Evolutionary conservation across 176 grass and related monocot species (phyloP).

Genomic region (Ensete ventricosum): DNA sequence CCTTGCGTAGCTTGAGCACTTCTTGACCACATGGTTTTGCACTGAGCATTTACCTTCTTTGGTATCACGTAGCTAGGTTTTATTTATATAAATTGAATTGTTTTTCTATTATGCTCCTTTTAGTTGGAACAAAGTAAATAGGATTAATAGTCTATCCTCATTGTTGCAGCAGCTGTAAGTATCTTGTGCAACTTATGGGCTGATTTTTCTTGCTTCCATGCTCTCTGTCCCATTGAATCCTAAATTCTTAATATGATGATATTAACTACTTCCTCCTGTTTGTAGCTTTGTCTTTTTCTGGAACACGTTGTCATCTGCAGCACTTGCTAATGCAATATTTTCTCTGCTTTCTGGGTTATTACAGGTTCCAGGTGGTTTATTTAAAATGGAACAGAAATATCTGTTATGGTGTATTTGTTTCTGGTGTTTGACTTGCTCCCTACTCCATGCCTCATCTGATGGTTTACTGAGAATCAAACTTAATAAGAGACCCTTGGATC

Average conservation of each 20-base stretch:
- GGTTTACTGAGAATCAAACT: slow-evolving; percentile 55
- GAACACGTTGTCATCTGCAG: neutral
- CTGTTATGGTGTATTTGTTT: slow-evolving; percentile 33
- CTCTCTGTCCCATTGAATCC: too few species aligned
- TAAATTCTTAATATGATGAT: neutral
- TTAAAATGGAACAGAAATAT: slow-evolving; percentile 29
- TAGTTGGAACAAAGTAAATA: too few species aligned
- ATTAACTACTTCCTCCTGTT: neutral
- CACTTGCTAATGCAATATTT: neutral
- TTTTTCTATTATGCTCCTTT: too few species aligned
- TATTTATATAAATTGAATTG: too few species aligned
- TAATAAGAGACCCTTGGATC: slow-evolving; percentile 33
- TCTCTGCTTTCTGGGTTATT: neutral
- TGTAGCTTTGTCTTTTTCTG: neutral
- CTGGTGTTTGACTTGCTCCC: slow-evolving; percentile 34
- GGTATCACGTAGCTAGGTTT: too few species aligned
- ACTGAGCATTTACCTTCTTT: too few species aligned
- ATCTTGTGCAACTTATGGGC: too few species aligned
- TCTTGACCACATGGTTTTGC: too few species aligned
- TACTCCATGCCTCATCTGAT: slow-evolving; percentile 21
- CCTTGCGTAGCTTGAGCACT: too few species aligned
- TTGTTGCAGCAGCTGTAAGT: too few species aligned
- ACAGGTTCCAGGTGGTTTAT: neutral
- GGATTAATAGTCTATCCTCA: too few species aligned
- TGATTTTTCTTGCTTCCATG: too few species aligned